Evolutionary conservation across 2,329 filamentous ascomycete species (phyloP), one percentile per base, ranked within the genome.

Genomic region (Sporothrix curviconia): DNA sequence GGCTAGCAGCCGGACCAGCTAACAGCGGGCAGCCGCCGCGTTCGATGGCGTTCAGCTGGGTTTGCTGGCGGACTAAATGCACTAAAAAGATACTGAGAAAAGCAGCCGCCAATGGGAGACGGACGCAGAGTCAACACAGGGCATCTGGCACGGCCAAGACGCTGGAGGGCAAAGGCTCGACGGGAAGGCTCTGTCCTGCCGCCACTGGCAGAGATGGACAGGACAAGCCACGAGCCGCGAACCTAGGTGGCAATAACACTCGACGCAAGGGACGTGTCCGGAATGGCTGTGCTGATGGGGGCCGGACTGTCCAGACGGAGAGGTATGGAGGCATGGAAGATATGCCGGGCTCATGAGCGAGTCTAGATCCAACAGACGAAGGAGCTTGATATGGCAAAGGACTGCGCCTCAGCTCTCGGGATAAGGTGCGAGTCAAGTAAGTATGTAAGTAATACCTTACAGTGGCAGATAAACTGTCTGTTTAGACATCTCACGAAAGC

Each of bases 21-120:
- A 43, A 50, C 44, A 50, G 55, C 37, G 43, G 43, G 54, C 37
- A 43, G 55, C 55, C 55, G 55, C n/a, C 55, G 44, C 55, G 44
- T 56, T 56, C 54, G 17, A 36, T 30, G 37, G 24, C 39, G 24
- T 22, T n/a, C n/a, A n/a, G n/a, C n/a, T n/a, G n/a, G n/a, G n/a
- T n/a, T n/a, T n/a, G n/a, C n/a, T n/a, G n/a, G n/a, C n/a, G n/a
- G n/a, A n/a, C n/a, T n/a, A n/a, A n/a, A n/a, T n/a, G n/a, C n/a
- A n/a, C n/a, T n/a, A n/a, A n/a, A n/a, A n/a, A n/a, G n/a, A n/a
- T n/a, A n/a, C n/a, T n/a, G n/a, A n/a, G n/a, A n/a, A n/a, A n/a
- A 53, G 42, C 24, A 43, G n/a, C 50, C 37, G 37, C 50, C 37
- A 53, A 53, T 53, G n/a, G 9, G 25, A 25, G 11, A 28, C 24